Evolutionary conservation across 129 eudicot genomes (phyloP).

Genomic region (Logfia minima): DNA sequence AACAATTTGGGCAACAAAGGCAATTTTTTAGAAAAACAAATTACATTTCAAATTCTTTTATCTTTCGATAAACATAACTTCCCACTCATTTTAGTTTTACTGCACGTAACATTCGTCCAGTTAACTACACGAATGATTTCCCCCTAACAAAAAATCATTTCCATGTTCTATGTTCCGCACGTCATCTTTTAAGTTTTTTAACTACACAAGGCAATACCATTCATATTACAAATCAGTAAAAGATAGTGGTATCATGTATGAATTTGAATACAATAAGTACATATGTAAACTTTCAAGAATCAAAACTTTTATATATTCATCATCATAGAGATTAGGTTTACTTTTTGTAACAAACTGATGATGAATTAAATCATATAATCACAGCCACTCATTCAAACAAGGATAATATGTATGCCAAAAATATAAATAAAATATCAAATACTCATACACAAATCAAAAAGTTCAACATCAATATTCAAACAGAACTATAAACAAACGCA

Average conservation of each 20-base stretch:
- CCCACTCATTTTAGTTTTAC: not conserved
- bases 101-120: not conserved
- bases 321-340: slow-evolving; percentile 3
- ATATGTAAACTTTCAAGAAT: not conserved
- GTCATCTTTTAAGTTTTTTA: not conserved
- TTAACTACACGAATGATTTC: not conserved
- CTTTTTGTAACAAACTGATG: not conserved
- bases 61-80: not conserved
- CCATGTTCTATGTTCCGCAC: not conserved
- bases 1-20: not conserved
- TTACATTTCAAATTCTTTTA: no score
- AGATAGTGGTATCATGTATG: not conserved
- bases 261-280: slow-evolving; percentile 7
- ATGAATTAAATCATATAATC: not conserved
- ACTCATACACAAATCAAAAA: not conserved
- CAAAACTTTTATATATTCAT: slow-evolving; percentile 14
- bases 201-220: not conserved
- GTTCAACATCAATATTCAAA: not conserved
- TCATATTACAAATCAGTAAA: not conserved
- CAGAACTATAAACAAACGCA: not conserved
- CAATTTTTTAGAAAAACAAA: not conserved
- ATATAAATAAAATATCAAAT: not conserved
- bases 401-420: not conserved
- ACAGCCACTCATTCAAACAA: slow-evolving; percentile 28
- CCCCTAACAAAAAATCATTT: not conserved